Conservation (phyloP, 2,329 filamentous ascomycete genomes). For the Colletotrichum horii region DNA sequence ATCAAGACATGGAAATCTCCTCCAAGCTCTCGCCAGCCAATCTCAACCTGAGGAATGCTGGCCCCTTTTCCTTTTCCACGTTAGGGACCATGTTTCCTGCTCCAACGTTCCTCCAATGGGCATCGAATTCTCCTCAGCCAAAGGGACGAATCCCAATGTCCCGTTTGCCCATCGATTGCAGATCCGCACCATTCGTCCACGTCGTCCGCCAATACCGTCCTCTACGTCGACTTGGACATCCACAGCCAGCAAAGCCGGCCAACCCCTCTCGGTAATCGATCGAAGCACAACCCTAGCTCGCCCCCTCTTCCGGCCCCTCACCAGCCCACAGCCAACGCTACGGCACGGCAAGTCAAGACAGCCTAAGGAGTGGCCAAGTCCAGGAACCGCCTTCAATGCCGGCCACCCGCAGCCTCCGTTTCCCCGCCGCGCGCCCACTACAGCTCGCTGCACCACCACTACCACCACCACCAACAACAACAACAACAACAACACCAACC, state of each 20-base stretch:
- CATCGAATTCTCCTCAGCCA: neutral
- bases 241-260: neutral
- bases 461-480: neutral
- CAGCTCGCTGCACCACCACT: neutral
- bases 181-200: slow-evolving; percentile 3
- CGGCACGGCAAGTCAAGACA: slow-evolving; percentile 11
- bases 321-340: slow-evolving; percentile 2
- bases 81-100: neutral
- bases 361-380: neutral
- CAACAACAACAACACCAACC: neutral
- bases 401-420: neutral
- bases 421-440: neutral
- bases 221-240: neutral
- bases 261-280: slow-evolving; percentile 13
- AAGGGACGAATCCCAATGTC: neutral
- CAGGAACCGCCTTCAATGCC: slow-evolving; percentile 1
- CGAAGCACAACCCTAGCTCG: neutral
- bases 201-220: neutral
- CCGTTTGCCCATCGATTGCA: neutral
- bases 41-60: neutral
- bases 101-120: neutral
- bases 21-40: neutral
- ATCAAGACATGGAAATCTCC: neutral
- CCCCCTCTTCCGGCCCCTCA: slow-evolving; percentile 8
- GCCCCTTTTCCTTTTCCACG: neutral